Evolutionary conservation across 805 yeast genomes (phyloP), one percentile per base, ranked within the genome.

Genomic region (Metschnikowia picachoensis): DNA sequence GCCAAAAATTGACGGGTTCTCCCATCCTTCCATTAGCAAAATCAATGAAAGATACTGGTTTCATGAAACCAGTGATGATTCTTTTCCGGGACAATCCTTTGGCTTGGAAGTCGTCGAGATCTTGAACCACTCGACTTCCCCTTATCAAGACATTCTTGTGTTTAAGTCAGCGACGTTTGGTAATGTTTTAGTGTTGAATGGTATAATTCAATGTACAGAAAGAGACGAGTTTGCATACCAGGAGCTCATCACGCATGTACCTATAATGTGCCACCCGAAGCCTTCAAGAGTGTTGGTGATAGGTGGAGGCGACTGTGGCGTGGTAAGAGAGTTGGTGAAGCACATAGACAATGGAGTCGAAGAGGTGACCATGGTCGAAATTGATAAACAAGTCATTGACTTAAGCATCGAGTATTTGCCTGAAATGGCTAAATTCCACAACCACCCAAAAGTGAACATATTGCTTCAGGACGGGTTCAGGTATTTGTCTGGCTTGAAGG

Each of bases 281-380:
- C 97, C 97, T 1, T 78, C 78, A 56, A 77, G 75, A 44, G 95
- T 89, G 9, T 76, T 90, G 42, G 94, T 90, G 29, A 87, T 90
- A 57, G 97, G 97, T 27, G 97, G 97, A 25, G 97, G 97, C 36
- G 97, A 90, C 64, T 96, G 97, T 53, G 97, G 97, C 50, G 96
- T 90, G 16, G 69, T 91, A 32, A 77, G 97, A 58, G 97, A 90
- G 64, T 83, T 87, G 14, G 80, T 88, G 38, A 91, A 90, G 67
- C 92, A 86, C 60, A 56, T 68, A 29, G 64, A 64, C 12, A 44
- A 38, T 16, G 72, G 75, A 6, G 70, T 76, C 37, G 83, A 85
- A 53, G 65, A 70, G 39, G 85, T 87, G 13, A 83, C 85, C 12
- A 74, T 90, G 64, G 92, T 87, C n/a, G 97, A 90, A 61, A 91